Percentiles rank a stretch among this genome's conserved stretches.
Evolutionary conservation across 495 filamentous ascomycete species (phyloP).

Genomic region (Penicillium pulvis): DNA sequence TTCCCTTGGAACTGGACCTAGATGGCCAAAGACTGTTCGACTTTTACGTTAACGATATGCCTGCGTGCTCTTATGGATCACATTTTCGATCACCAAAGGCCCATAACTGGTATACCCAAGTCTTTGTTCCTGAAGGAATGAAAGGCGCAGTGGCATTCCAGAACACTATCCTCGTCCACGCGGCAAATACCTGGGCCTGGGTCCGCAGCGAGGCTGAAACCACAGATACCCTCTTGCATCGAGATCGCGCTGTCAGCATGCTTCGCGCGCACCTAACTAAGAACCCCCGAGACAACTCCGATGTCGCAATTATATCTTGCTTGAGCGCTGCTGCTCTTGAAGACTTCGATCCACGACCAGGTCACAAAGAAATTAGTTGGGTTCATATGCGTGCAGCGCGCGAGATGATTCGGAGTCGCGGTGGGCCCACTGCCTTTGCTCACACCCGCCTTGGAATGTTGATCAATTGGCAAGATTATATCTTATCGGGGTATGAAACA

Average conservation of each 20-base stretch:
- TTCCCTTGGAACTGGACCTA: conserved; percentile 34
- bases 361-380: conserved; percentile 41
- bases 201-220: conserved; percentile 36
- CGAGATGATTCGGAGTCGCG: conserved; percentile 42
- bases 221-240: conserved; percentile 29
- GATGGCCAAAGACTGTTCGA: conserved; percentile 40
- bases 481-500: conserved; percentile 42
- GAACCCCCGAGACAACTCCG: conserved; percentile 35
- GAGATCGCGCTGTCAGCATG: conserved; percentile 35
- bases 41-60: conserved; percentile 46
- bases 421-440: conserved; percentile 39
- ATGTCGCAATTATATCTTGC: conserved; percentile 41
- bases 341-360: conserved; percentile 43
- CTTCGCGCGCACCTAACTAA: conserved; percentile 33
- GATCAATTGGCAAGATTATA: conserved; percentile 49
- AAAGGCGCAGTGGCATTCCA: conserved; percentile 43
- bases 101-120: conserved; percentile 41
- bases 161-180: conserved; percentile 41
- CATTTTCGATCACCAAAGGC: conserved; percentile 38
- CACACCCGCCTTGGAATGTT: conserved; percentile 43
- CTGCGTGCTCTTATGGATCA: conserved; percentile 39
- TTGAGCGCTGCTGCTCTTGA: conserved; percentile 45
- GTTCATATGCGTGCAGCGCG: conserved; percentile 42
- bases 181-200: conserved; percentile 43
- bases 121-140: conserved; percentile 43